Base-by-base conservation (phyloP, 129 eudicot genomes). In the Saposhnikovia divaricata region DNA sequence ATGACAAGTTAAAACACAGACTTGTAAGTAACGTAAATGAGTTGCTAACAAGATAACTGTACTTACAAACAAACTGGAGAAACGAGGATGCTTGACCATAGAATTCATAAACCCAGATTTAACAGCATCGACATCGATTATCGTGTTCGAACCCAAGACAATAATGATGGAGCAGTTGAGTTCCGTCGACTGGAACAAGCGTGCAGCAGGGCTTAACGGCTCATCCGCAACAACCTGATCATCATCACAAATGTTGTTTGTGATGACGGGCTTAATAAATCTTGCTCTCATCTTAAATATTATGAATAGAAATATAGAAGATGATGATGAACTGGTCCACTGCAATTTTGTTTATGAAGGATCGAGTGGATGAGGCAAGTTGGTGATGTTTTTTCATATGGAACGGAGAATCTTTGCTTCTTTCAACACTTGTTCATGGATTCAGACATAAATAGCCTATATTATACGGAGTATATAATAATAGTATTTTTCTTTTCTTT, bases 81-180 rank as follows among this genome's bases (percentile, higher is more conserved):
- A 81, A 34, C 87, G 87, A 85, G 87, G 87, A 71, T 80, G 81
- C 42, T 81, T 85, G 25, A 63, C 21, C 19, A 85, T 31, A 48
- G 72, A 69, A 6, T 44, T 40, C 14, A 21, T 19, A 6, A 85
- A 15, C 9, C 77, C 82, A 11, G 25, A 14, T 13, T 78, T 85
- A 40, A 81, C 19, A 27, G 79, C 77, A 28, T 78, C 77, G 3
- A 74, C 80, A 39, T 81, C 59, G 55, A 57, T 23, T 1, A 8
- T 1, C 7, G 53, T 44, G 66, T 63, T 61, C 16, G 42, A 74
- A 12, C 87, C 87, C 1, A 85, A 14, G 9, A 81, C 53, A 2
- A 76, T 75, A 4, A 81, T 31, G 28, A 85, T 81, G 43, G 27
- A 46, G 50, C 82, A 77, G 74, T 81, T 71, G 23, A 81, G 27